Percentiles rank a stretch among this genome's conserved stretches.
Conservation (phyloP, 768 basidiomycete species). For the Pleurotus citrinopileatus region DNA sequence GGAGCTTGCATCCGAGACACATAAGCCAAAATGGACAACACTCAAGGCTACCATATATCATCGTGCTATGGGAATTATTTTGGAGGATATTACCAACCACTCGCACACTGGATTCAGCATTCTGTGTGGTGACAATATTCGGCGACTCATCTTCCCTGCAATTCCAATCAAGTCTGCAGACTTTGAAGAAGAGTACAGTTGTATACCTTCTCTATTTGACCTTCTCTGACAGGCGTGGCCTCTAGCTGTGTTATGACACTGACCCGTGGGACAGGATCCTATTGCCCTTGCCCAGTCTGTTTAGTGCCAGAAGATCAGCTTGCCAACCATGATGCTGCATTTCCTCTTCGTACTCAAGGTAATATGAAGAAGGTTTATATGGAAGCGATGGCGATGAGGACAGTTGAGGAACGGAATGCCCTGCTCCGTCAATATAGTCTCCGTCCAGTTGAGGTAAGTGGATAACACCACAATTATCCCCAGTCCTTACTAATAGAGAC, state of each 20-base stretch:
- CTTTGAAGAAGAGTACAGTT: constrained; percentile 44
- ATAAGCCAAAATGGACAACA: constrained; percentile 26
- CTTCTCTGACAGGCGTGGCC: not conserved
- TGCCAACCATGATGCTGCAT: constrained; percentile 17
- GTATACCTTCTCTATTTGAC: constrained; percentile 4
- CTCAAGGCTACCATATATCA: constrained; percentile 38
- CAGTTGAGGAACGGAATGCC: constrained; percentile 9
- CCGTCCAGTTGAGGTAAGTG: constrained; percentile 19
- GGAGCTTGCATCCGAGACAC: constrained; percentile 26
- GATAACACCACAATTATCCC: constrained; percentile 6
- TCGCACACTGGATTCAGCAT: constrained; percentile 19
- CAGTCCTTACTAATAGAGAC: not conserved
- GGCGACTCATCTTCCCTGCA: constrained; percentile 28
- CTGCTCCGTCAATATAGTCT: constrained; percentile 19
- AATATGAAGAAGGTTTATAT: constrained; percentile 14
- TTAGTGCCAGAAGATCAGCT: constrained; percentile 26
- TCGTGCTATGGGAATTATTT: constrained; percentile 25
- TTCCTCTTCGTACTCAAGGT: constrained; percentile 14
- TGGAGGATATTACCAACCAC: constrained; percentile 21
- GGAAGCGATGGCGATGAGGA: constrained; percentile 13
- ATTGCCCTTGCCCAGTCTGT: constrained; percentile 36
- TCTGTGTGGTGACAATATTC: constrained; percentile 26
- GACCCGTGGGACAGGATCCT: constrained; percentile 23
- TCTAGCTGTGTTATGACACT: constrained; percentile 37
- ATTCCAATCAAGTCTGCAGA: constrained; percentile 38